A percentile compares a stretch with the other conserved stretches of the same genome.
Conservation (phyloP, 495 filamentous ascomycete species). For the Tuber aestivum region DNA sequence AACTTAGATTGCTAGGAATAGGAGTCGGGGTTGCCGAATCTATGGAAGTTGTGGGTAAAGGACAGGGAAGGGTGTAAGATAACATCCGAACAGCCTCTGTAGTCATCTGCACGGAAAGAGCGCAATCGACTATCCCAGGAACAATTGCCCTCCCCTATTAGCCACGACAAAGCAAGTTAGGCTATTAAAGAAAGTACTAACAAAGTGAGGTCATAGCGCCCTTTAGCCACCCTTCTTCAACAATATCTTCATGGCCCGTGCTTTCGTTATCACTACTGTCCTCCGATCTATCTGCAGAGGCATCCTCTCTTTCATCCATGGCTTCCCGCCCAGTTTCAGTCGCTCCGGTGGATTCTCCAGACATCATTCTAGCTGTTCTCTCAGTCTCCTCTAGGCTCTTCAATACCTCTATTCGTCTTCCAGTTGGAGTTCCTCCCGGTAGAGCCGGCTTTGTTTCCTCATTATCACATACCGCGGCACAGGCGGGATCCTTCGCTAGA, state of each 20-base stretch:
- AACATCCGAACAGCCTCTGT: slow-evolving; percentile 42
- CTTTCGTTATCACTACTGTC: slow-evolving; percentile 26
- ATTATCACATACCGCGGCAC: neutral
- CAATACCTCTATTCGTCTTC: slow-evolving; percentile 10
- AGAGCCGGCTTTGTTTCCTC: slow-evolving; percentile 14
- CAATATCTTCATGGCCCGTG: slow-evolving; percentile 22
- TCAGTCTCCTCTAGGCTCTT: neutral
- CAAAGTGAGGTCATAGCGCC: slow-evolving; percentile 37
- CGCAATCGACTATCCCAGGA: slow-evolving; percentile 31
- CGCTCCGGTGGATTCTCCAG: neutral
- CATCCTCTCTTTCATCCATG: slow-evolving; percentile 23
- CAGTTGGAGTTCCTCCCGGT: neutral
- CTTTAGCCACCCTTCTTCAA: slow-evolving; percentile 37
- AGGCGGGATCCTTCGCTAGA: slow-evolving; percentile 24
- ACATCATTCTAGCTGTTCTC: slow-evolving; percentile 8
- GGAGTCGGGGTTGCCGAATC: slow-evolving; percentile 33
- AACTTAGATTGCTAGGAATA: slow-evolving; percentile 31
- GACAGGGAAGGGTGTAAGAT: slow-evolving; percentile 45
- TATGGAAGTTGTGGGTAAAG: slow-evolving; percentile 35
- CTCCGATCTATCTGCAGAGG: slow-evolving; percentile 15
- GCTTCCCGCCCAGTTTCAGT: slow-evolving; percentile 12
- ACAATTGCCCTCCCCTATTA: slow-evolving; percentile 19
- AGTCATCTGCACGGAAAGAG: slow-evolving; percentile 33
- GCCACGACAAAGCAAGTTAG: slow-evolving; percentile 15
- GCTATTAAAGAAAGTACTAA: slow-evolving; percentile 22